A percentile compares a stretch with the other conserved stretches of the same genome.
These are phyloP conservation scores for Beta lomatogona DNA, from an alignment of 179 eudicot species.

Conservation along the genomic window DNA sequence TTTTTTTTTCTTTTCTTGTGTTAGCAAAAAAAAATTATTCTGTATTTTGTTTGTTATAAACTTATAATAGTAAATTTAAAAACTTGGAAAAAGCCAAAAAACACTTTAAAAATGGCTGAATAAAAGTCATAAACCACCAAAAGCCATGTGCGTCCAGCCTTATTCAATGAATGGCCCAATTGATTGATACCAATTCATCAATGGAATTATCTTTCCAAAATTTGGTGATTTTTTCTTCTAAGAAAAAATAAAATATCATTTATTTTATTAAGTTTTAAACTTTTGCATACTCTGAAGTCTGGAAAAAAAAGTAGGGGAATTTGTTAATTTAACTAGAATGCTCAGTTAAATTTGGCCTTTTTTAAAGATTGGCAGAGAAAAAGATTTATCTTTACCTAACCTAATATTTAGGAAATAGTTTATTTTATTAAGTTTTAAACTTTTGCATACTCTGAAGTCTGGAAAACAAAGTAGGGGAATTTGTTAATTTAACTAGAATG, in stretches of 20 bases:
- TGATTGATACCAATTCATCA: slow-evolving; percentile 21
- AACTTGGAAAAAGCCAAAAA: not conserved
- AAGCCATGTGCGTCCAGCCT: slow-evolving; percentile 35
- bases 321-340: not conserved
- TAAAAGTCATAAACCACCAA: slow-evolving; percentile 27
- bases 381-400: slow-evolving; percentile 6
- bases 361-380: slow-evolving; percentile 3
- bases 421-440: too few species aligned
- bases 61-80: not conserved
- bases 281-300: not conserved
- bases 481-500: not conserved
- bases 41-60: too few species aligned
- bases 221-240: too few species aligned
- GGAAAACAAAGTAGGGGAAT: not conserved
- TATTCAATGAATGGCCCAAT: slow-evolving; percentile 34
- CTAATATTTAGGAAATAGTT: too few species aligned
- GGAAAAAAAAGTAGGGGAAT: not conserved
- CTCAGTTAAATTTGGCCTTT: not conserved
- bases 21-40: too few species aligned
- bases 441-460: not conserved
- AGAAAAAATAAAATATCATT: too few species aligned
- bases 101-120: not conserved
- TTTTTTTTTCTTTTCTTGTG: not conserved
- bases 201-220: not conserved
- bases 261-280: too few species aligned